phyloP scores from a whole-genome alignment of 352 stramenopile genomes.

The Aphanomyces invadans region DNA sequence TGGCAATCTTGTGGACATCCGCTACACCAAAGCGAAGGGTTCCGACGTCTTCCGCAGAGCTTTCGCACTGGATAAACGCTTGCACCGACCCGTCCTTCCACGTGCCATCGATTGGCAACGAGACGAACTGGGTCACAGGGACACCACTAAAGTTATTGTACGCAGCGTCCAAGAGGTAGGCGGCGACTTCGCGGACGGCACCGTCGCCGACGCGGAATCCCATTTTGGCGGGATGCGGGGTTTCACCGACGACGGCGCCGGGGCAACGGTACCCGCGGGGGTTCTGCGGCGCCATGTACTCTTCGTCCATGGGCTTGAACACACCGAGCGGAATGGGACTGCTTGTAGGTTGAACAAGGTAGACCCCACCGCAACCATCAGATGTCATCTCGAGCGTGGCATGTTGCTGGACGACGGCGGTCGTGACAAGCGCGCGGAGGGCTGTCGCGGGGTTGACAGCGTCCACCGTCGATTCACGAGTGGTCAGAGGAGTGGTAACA shows the following conservation, averaged over 20 bases:
- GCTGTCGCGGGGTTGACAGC: neutral
- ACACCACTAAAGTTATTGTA: constrained; percentile 80
- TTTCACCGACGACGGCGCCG: constrained; percentile 64
- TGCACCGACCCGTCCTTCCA: constrained; percentile 83
- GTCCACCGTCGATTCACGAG: neutral
- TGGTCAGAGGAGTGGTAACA: neutral
- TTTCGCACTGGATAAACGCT: constrained; percentile 68
- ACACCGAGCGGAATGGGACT: constrained; percentile 48
- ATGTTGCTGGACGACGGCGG: neutral
- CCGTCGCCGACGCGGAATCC: constrained; percentile 83
- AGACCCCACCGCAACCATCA: constrained; percentile 72
- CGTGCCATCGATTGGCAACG: constrained; percentile 47
- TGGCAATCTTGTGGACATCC: constrained; percentile 86
- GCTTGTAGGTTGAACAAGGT: constrained; percentile 36
- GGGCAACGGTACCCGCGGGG: constrained; percentile 90
- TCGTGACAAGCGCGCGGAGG: neutral
- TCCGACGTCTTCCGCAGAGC: constrained; percentile 82
- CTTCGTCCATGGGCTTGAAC: constrained; percentile 98
- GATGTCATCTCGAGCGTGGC: constrained; percentile 45
- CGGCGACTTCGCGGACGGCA: constrained; percentile 71
- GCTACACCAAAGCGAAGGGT: constrained; percentile 77
- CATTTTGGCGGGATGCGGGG: constrained; percentile 74
- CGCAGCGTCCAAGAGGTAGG: constrained; percentile 68
- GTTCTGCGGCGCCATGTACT: constrained; percentile 99
- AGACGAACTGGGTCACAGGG: constrained; percentile 70